Evolutionary conservation across 2,329 filamentous ascomycete genomes (phyloP).

Genomic region (Xylariaceae sp.): DNA sequence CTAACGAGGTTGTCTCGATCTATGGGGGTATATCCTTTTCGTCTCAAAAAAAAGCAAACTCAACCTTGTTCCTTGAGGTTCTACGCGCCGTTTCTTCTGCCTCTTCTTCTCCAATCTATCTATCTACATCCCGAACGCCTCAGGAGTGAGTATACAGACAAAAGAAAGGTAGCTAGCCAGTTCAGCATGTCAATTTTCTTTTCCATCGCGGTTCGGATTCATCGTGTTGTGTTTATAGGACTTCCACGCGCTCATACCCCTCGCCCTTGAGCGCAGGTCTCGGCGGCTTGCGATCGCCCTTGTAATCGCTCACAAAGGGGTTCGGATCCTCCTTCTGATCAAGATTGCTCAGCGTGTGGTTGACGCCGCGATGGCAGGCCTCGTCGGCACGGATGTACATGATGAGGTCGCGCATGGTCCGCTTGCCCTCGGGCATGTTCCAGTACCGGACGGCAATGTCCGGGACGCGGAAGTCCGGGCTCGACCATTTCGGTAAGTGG

Average conservation of each 20-base stretch:
- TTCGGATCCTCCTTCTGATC: slow-evolving; percentile 88
- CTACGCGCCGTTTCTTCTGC: background rate
- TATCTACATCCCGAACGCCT: slow-evolving; percentile 8
- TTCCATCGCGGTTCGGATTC: no score
- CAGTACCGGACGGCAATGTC: slow-evolving; percentile 93
- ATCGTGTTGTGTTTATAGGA: no score
- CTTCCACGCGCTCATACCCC: slow-evolving; percentile 85
- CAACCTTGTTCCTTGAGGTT: no score
- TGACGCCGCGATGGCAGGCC: slow-evolving; percentile 90
- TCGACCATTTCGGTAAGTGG: slow-evolving; percentile 81
- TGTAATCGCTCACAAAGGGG: slow-evolving; percentile 86
- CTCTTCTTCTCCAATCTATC: background rate
- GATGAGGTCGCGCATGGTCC: slow-evolving; percentile 85
- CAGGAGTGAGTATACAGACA: slow-evolving; percentile 1
- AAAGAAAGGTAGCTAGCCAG: background rate
- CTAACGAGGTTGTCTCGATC: slow-evolving; percentile 19
- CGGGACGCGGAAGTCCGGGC: slow-evolving; percentile 74
- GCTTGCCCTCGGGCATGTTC: slow-evolving; percentile 85
- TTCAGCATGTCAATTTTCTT: no score
- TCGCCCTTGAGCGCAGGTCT: slow-evolving; percentile 68
- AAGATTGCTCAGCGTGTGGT: slow-evolving; percentile 91
- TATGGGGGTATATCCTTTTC: slow-evolving; percentile 23
- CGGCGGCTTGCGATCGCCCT: slow-evolving; percentile 69
- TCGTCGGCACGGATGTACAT: slow-evolving; percentile 91
- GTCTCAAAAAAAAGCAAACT: background rate